These are phyloP conservation scores for Camelina neglecta DNA, from an alignment of 345 rosid species.

Conservation along the genomic window DNA sequence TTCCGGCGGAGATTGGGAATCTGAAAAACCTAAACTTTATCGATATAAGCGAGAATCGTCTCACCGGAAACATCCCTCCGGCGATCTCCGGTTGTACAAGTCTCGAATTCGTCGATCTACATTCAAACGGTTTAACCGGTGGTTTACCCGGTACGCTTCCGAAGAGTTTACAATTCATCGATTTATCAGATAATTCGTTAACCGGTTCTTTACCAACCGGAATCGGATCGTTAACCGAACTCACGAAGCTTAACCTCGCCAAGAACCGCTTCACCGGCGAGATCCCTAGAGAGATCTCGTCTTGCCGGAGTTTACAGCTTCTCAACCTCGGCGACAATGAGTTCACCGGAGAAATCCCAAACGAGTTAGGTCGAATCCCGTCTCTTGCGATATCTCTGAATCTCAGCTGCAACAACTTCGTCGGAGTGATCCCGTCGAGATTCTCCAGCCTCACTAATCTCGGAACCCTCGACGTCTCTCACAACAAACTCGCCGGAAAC, in stretches of 20 bases:
- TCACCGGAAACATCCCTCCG: constrained; percentile 70
- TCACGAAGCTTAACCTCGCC: constrained; percentile 78
- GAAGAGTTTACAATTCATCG: constrained; percentile 63
- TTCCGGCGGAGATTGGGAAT: constrained; percentile 78
- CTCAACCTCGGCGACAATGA: constrained; percentile 72
- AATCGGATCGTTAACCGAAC: constrained; percentile 67
- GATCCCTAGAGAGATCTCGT: constrained; percentile 70
- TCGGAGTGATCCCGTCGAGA: constrained; percentile 70
- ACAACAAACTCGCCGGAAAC: constrained; percentile 72
- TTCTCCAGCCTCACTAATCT: constrained; percentile 77
- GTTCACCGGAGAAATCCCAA: constrained; percentile 80
- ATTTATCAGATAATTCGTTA: constrained; percentile 76
- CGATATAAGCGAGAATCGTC: constrained; percentile 71
- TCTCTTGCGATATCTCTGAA: constrained; percentile 85
- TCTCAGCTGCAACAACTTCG: constrained; percentile 77
- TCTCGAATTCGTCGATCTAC: constrained; percentile 79
- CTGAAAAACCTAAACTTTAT: constrained; percentile 70
- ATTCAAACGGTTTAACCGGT: constrained; percentile 77
- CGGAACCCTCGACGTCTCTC: constrained; percentile 80
- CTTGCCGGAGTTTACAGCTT: constrained; percentile 76
- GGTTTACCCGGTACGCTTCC: constrained; percentile 71
- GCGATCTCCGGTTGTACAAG: constrained; percentile 61
- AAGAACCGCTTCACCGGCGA: constrained; percentile 69
- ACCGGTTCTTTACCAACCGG: constrained; percentile 61
- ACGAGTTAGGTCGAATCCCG: constrained; percentile 73